A percentile compares a stretch with the other conserved stretches of the same genome.
phyloP scores from a whole-genome alignment of 1,139 yeast species.

The Yamadazyma aaseri region DNA sequence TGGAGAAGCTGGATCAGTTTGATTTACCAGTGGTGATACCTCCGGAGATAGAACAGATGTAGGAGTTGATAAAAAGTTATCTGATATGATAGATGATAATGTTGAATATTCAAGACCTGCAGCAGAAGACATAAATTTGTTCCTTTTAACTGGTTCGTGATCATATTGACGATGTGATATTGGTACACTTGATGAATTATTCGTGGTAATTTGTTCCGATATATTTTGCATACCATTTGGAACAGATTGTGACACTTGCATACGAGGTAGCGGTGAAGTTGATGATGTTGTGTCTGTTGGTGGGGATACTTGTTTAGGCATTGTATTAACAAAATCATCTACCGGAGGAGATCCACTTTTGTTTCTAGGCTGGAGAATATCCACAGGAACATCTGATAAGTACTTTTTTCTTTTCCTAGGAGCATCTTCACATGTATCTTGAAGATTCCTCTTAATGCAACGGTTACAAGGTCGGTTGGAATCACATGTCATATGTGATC shows the following conservation, averaged over 20 bases:
- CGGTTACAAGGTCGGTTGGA: slow-evolving; percentile 76
- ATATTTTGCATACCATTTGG: not conserved
- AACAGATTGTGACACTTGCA: too few species aligned
- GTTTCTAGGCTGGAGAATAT: not conserved
- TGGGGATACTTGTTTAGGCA: not conserved
- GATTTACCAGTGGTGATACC: slow-evolving; percentile 32
- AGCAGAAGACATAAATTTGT: slow-evolving; percentile 66
- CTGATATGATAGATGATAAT: slow-evolving; percentile 68
- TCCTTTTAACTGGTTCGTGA: slow-evolving; percentile 14
- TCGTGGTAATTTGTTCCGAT: not conserved
- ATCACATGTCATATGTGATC: slow-evolving; percentile 87
- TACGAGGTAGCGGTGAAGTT: not conserved
- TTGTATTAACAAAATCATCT: not conserved
- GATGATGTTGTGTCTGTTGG: not conserved
- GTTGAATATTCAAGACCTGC: slow-evolving; percentile 80
- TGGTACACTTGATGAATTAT: not conserved
- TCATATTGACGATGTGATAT: not conserved
- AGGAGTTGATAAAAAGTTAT: slow-evolving; percentile 46
- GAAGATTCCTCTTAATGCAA: slow-evolving; percentile 70
- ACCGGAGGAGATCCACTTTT: not conserved
- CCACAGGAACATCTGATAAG: slow-evolving; percentile 52
- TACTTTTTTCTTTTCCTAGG: slow-evolving; percentile 86
- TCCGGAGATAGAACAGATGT: slow-evolving; percentile 38
- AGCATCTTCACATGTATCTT: slow-evolving; percentile 81
- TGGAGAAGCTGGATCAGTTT: slow-evolving; percentile 13